These are phyloP conservation scores for Brassica nigra DNA, from an alignment of 345 rosid genomes.

Conservation along the genomic window DNA sequence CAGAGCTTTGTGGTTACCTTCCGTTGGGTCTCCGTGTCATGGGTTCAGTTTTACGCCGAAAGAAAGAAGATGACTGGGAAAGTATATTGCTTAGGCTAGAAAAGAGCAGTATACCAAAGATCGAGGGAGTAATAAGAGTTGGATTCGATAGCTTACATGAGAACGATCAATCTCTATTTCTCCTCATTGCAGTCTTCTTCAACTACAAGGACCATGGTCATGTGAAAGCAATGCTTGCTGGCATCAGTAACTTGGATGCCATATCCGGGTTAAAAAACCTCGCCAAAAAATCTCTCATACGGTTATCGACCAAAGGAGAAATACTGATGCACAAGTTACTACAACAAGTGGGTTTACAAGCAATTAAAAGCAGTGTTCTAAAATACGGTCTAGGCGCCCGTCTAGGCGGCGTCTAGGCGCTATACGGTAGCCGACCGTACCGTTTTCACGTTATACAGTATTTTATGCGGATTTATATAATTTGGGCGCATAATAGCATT, in stretches of 20 bases:
- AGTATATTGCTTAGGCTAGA: background rate
- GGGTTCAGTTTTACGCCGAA: background rate
- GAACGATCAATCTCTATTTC: conserved; percentile 26
- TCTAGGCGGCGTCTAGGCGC: too few relatives aligned
- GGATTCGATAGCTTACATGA: conserved; percentile 38
- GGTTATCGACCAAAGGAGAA: background rate
- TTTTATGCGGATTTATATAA: too few relatives aligned
- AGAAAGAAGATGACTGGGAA: background rate
- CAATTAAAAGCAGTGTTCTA: background rate
- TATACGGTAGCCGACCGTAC: too few relatives aligned
- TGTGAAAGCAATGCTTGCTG: background rate
- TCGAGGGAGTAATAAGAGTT: conserved; percentile 5
- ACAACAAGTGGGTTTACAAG: conserved; percentile 31
- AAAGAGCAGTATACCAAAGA: background rate
- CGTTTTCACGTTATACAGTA: too few relatives aligned
- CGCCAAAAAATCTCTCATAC: conserved; percentile 18
- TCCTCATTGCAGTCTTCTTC: conserved; percentile 43
- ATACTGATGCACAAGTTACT: conserved; percentile 41
- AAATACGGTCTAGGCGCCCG: too few relatives aligned
- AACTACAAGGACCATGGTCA: background rate
- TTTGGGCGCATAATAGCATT: too few relatives aligned
- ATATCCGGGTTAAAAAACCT: background rate
- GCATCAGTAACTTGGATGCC: background rate
- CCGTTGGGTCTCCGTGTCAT: background rate
- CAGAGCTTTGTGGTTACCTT: background rate